A percentile compares a stretch with the other conserved stretches of the same genome.
Conservation (phyloP, 306 rosid species). For the Castanopsis chinensis region DNA sequence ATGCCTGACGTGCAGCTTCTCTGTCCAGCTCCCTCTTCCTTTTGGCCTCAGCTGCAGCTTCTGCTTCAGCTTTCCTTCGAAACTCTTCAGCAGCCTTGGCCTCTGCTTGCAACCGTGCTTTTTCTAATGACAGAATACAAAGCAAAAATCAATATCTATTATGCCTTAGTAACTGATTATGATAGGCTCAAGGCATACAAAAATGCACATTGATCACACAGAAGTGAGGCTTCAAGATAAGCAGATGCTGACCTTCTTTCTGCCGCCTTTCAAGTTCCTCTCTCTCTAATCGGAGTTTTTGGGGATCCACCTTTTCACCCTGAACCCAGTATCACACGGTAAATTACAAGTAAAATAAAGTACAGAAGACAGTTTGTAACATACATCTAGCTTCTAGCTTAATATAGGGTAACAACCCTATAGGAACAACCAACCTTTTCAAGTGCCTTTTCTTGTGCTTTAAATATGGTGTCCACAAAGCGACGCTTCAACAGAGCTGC, state of each 20-base stretch:
- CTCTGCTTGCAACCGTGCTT: constrained; percentile 91
- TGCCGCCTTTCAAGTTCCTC: constrained; percentile 86
- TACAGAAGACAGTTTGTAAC: background rate
- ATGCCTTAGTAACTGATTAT: background rate
- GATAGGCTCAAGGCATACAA: background rate
- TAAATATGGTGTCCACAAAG: constrained; percentile 88
- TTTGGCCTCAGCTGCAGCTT: constrained; percentile 80
- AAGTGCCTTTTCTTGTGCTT: constrained; percentile 93
- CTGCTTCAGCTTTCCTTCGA: constrained; percentile 69
- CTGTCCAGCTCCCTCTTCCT: constrained; percentile 81
- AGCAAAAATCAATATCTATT: background rate
- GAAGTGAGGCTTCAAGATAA: constrained; percentile 8
- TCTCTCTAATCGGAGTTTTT: constrained; percentile 74
- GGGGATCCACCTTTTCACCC: constrained; percentile 92
- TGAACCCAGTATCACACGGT: constrained; percentile 32
- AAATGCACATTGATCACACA: constrained; percentile 1
- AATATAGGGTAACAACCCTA: background rate
- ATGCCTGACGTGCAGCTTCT: constrained; percentile 92
- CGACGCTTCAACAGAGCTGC: constrained; percentile 80
- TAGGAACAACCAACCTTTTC: constrained; percentile 66
- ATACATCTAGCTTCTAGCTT: background rate
- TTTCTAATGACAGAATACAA: constrained; percentile 44
- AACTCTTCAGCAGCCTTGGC: constrained; percentile 97
- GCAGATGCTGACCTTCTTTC: constrained; percentile 65
- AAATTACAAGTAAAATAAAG: constrained; percentile 8